Base-by-base conservation (phyloP, 371 early-diverging fungal species). In the Rhizomucor miehei region DNA sequence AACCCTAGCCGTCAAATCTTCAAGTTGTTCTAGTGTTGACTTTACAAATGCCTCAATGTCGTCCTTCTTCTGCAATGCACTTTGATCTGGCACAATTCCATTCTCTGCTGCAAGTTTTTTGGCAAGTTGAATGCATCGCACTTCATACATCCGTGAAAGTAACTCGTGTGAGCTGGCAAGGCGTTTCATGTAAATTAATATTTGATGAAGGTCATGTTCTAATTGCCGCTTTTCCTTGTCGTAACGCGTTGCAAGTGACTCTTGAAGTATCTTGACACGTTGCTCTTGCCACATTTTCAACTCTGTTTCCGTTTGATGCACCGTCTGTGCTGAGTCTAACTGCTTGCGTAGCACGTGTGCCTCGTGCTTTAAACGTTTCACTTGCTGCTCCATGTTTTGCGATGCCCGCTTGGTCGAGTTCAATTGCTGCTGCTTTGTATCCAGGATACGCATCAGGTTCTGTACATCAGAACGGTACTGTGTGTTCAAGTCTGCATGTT, bases 331-430 rank as follows among this genome's bases (percentile, higher is more conserved):
- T 23, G 48, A 46, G 24, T 75, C 72, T 24, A 75, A 43, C 44
- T 75, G 66, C 59, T 71, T 71, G 45, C 75, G 58, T 11, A 72
- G 60, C 6, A 50, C 56, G n/a, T 59, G 45, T 1, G 75, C 75
- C 48, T 72, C 70, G 9, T 67, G 65, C 37, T 69, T 69, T n/a
- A 75, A 52, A 16, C 56, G 54, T 38, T 72, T 75, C 9, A 72
- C 72, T 57, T 53, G 53, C 17, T 17, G 21, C 29, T 67, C 63
- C 23, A 60, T 48, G 6, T 34, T 44, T 6, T 56, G 44, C 4
- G 67, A 71, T 1, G 60, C 29, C 46, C 60, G 55, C 29, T 69
- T 71, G 39, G 64, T 71, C n/a, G 53, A 41, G 29, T 71, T 65
- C 35, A 75, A 44, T n/a, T 65, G 41, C 35, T 67, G 62, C 51